Evolutionary conservation across 495 filamentous ascomycete species (phyloP), one percentile per base, ranked within the genome.

Genomic region (Aspergillus taichungensis): DNA sequence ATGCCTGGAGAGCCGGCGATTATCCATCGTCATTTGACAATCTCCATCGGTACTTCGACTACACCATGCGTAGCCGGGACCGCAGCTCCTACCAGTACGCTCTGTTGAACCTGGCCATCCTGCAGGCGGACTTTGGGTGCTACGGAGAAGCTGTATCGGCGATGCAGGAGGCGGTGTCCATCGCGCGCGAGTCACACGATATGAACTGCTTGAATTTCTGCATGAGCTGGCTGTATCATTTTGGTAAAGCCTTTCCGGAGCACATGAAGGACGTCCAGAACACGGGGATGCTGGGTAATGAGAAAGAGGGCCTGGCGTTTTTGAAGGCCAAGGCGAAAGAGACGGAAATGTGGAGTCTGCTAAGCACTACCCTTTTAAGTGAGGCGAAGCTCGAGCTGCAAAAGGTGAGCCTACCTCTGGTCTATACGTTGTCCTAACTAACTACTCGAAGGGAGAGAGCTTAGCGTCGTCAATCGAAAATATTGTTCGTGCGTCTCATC

Each of bases 201-300:
- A 86, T 85, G 74, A 80, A 76, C 6, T 97, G 94, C 58, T 71
- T 98, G 32, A 97, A 95, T 62, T 96, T 95, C 65, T 87, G 87
- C 36, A 77, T 97, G 51, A 94, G 87, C 60, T 98, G 92, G 94
- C 73, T 97, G n/a, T 92, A 94, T 60, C 90, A 96, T 59, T 91
- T 98, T 53, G 82, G 83, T 28, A 84, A 88, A 55, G 79, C 85
- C 0, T 88, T 94, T 59, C 88, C 90, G 0, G 73, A 79, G 37
- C 74, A 90, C 36, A 80, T 91, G 53, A 76, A 74, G 28, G 77
- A 82, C 35, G 70, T 85, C 1, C 79, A 83, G 33, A 80, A 83
- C 34, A 79, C 74, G 47, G 84, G 80, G 36, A 79, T 87, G 73
- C 65, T 88, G 9, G 84, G 84, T 1, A 82, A 80, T 49, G 86